These are phyloP conservation scores for Aphanomyces invadans DNA, from an alignment of 352 stramenopile genomes.

Conservation along the genomic window DNA sequence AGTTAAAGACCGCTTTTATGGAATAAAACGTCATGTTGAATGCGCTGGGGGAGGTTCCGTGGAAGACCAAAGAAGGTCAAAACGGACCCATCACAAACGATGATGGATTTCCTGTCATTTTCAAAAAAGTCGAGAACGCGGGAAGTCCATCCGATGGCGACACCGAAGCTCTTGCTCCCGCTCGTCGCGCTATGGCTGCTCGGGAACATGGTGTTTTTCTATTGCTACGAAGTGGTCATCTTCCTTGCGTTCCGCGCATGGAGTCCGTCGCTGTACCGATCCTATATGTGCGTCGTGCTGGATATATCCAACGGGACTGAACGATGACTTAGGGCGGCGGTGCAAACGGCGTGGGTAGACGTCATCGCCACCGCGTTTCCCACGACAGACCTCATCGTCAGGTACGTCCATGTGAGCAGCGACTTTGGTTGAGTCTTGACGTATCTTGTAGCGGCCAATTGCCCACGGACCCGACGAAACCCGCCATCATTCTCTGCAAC, in stretches of 20 bases:
- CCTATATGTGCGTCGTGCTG: conserved; percentile 40
- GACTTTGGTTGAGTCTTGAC: neutral
- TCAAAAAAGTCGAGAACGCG: neutral
- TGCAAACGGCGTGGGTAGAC: conserved; percentile 79
- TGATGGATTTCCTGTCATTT: neutral
- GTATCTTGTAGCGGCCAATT: conserved; percentile 47
- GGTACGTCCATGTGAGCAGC: conserved; percentile 35
- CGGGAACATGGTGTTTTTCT: conserved; percentile 74
- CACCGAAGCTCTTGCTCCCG: conserved; percentile 5
- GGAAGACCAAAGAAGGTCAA: conserved; percentile 2
- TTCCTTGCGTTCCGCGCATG: conserved; percentile 81
- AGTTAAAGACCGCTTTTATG: no score
- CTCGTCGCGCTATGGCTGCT: conserved; percentile 79
- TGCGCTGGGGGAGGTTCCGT: neutral
- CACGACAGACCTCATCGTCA: conserved; percentile 71
- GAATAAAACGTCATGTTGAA: no score
- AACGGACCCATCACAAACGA: neutral
- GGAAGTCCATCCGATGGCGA: neutral
- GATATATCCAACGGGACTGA: neutral
- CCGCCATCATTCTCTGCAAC: conserved; percentile 85
- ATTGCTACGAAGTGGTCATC: conserved; percentile 71
- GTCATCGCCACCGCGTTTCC: conserved; percentile 81
- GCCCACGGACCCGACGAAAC: conserved; percentile 56
- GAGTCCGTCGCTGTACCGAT: conserved; percentile 70
- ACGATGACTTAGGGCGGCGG: conserved; percentile 33